Evolutionary conservation across 768 basidiomycete species (phyloP), one percentile per base, ranked within the genome.

Genomic region (Lyophyllum semitale): DNA sequence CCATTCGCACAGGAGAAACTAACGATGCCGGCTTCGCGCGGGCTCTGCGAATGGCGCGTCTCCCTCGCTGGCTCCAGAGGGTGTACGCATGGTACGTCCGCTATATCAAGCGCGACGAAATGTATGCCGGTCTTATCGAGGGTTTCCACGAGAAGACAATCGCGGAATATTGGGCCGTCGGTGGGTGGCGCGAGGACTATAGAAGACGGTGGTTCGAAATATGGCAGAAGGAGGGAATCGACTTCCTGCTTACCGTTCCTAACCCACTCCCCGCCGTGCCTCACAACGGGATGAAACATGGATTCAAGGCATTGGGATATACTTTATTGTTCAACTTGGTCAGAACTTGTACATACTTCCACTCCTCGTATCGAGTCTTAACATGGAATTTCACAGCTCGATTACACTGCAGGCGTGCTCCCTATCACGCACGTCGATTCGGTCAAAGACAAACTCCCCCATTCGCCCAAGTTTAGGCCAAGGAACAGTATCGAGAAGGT

Each of bases 251-350:
- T 46, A 85, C 78, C 2, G 84, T 82, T 9, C 84, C 82, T 4
- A 82, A 84, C 64, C 73, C 80, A 27, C 64, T 80, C 29, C 81
- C 84, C 17, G 84, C 84, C 1, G 72, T 84, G 2, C 81, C 80
- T 5, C 80, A 83, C 56, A 67, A 72, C 1, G 81, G 81, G 0
- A 81, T 79, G 80, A 79, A 75, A 53, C 72, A 79, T 23, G 78
- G 79, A 12, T 79, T 76, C 66, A 77, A 73, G 54, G 72, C 80
- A 1, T 83, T 83, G 49, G 79, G 79, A 3, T 88, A 88, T 64
- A 83, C 83, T 0, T 79, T 85, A 55, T 55, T 88, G 38, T 89
- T 84, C 64, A 87, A 88, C 57, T 55, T 87, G 56, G 84, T 83
- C 42, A 51, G 44, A 9, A 13, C 13, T n/a, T 20, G 23, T 7